phyloP scores from a whole-genome alignment of 176 grass and related monocot species.

The Ampelocalamus luodianensis region DNA sequence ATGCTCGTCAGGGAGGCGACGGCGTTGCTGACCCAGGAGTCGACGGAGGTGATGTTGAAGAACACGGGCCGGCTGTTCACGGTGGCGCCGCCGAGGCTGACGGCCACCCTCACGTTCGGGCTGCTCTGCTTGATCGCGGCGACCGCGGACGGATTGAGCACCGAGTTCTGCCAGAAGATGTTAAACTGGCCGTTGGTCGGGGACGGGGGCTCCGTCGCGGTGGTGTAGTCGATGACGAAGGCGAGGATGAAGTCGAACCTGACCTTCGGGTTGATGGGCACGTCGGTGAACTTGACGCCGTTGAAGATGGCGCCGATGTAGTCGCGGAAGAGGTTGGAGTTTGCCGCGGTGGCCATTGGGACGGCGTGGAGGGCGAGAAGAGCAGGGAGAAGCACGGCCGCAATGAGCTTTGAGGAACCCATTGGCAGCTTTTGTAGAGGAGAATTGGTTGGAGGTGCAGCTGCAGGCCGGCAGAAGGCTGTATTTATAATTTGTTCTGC shows the following conservation, averaged over 20 bases:
- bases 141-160: constrained; percentile 56
- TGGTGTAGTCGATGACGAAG: constrained; percentile 83
- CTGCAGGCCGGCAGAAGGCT: neutral
- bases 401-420: constrained; percentile 46
- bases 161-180: constrained; percentile 67
- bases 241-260: constrained; percentile 67
- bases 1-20: constrained; percentile 63
- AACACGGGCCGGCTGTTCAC: constrained; percentile 36
- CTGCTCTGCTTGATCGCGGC: constrained; percentile 59
- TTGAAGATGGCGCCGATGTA: constrained; percentile 79
- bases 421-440: constrained; percentile 32
- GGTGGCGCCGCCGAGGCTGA: constrained; percentile 74
- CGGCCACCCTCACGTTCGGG: constrained; percentile 69
- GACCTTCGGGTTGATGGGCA: constrained; percentile 61
- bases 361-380: constrained; percentile 23
- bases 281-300: constrained; percentile 79
- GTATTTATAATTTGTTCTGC: constrained; percentile 33
- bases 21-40: constrained; percentile 80
- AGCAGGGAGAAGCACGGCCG: constrained; percentile 23
- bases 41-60: constrained; percentile 66
- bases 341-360: constrained; percentile 28
- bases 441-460: neutral
- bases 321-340: constrained; percentile 74
- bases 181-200: constrained; percentile 75
- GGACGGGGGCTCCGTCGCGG: constrained; percentile 39